These are phyloP conservation scores for Piromyces finnis DNA, from an alignment of 192 early-diverging fungal genomes.

Conservation along the genomic window DNA sequence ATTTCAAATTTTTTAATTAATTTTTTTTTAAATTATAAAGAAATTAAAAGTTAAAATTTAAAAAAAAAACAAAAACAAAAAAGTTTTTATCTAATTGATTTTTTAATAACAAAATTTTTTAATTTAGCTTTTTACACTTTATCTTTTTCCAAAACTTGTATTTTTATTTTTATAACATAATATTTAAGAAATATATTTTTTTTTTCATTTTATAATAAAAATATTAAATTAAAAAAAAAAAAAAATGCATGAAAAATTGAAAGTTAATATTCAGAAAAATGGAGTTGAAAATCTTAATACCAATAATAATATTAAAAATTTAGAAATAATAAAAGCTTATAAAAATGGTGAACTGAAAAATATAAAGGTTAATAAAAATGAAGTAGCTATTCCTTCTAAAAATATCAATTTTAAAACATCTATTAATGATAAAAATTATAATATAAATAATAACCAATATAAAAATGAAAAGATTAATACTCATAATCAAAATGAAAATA, in stretches of 20 bases:
- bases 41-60: too few species aligned
- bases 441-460: neutral
- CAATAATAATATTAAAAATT: neutral
- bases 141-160: too few species aligned
- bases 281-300: neutral
- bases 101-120: too few species aligned
- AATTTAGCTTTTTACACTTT: too few species aligned
- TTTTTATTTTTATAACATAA: too few species aligned
- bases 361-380: neutral
- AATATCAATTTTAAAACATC: neutral
- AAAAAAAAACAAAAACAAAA: too few species aligned
- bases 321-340: neutral
- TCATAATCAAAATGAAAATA: neutral
- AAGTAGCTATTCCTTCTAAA: neutral
- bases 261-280: neutral
- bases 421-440: neutral
- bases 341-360: neutral
- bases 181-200: too few species aligned
- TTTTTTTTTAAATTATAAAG: too few species aligned
- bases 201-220: too few species aligned
- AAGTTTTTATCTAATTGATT: too few species aligned
- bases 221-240: too few species aligned
- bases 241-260: neutral
- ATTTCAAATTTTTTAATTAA: too few species aligned
- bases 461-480: neutral